Base-by-base conservation (phyloP, 176 grass and related monocot genomes). In the Aechmea fasciata region DNA sequence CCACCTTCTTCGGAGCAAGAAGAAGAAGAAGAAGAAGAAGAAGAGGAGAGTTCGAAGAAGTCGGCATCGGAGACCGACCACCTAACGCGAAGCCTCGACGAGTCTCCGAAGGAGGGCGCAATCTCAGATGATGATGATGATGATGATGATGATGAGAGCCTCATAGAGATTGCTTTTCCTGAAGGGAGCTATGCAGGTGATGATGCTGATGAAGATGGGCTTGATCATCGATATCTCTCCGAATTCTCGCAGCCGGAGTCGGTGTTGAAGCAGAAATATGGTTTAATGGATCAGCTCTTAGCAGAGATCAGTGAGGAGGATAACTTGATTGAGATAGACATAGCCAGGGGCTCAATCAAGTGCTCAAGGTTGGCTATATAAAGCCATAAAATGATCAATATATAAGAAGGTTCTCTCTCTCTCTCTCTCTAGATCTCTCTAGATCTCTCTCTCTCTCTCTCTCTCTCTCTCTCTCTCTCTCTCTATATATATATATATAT, bases 291-390 rank as follows among this genome's bases (percentile, higher is more conserved):
- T 26, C 25, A 75, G 22, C 61, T 75, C 10, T 29, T 75, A 19
- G n/a, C 57, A 13, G 71, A 73, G 11, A 73, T 73, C 57, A 73
- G 63, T 14, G 71, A 73, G 48, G 71, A 73, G 14, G 71, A 64
- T 17, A 73, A 73, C 11, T 64, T 73, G 47, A 73, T 73, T 11
- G 71, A 73, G 71, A 73, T 73, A 15, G 71, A 73, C 18, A 73
- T 73, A 15, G 33, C 20, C 14, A 63, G 41, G 26, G 71, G 71
- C 1, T 73, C 71, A 41, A 73, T 73, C 57, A 64, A 63, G 25
- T 64, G 20, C n/a, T 63, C 57, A n/a, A 64, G 19, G 14, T 7
- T 26, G 19, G 71, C 18, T 24, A 50, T 73, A 15, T 73, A 15
- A 73, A 64, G 33, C 47, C 57, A 64, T 63, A 55, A 73, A 15